Conservation (phyloP, 106 monocot species). For the Dendrobium huoshanense region DNA sequence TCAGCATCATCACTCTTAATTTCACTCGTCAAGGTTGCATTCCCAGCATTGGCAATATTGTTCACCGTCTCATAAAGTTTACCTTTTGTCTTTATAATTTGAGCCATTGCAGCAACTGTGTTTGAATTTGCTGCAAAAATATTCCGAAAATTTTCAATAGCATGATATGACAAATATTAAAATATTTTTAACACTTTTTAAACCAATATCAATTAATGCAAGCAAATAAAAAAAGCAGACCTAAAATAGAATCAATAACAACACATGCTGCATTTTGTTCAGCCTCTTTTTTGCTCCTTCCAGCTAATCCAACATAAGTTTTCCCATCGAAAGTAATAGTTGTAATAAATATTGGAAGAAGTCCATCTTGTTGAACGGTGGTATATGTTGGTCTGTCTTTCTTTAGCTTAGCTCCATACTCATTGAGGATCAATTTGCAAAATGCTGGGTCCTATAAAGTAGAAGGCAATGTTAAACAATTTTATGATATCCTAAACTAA, state of each 20-base stretch:
- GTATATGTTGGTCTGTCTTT: conserved; percentile 27
- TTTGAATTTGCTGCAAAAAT: conserved; percentile 30
- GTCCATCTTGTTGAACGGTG: conserved; percentile 13
- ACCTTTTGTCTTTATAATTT: conserved; percentile 39
- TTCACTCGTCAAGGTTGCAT: not conserved
- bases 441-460: conserved; percentile 34
- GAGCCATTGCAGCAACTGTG: conserved; percentile 18
- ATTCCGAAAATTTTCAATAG: not conserved
- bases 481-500: not conserved
- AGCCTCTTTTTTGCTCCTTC: conserved; percentile 60
- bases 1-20: not conserved
- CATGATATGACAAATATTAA: not conserved
- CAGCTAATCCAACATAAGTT: conserved; percentile 26
- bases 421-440: conserved; percentile 63
- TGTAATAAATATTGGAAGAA: conserved; percentile 26
- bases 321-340: conserved; percentile 37
- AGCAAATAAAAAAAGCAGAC: conserved; percentile 9
- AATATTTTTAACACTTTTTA: conserved; percentile 7
- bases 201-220: not conserved
- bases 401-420: conserved; percentile 42
- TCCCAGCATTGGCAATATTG: not conserved
- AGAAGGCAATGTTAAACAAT: not conserved
- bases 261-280: conserved; percentile 52
- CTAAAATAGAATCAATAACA: conserved; percentile 55
- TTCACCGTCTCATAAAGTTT: conserved; percentile 11